Evolutionary conservation across 352 stramenopile species (phyloP), one percentile per base, ranked within the genome.

Genomic region (Globisporangium alternatum): DNA sequence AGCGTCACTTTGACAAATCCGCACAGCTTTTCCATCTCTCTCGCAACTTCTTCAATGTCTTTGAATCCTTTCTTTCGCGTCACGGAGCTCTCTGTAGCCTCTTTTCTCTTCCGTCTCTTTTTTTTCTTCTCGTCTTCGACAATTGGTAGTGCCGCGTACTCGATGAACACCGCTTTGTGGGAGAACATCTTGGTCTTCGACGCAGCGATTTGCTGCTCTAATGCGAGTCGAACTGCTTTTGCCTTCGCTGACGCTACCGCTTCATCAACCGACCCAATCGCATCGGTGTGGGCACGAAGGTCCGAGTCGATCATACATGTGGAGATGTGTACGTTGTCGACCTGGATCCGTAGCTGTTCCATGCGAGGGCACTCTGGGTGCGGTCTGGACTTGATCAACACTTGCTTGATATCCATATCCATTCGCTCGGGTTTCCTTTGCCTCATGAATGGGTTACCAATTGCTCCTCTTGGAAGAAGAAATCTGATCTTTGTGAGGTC

Each of bases 21-120:
- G 49, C 77, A 86, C 25, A 83, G 76, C 59, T 78, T 88, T 13
- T 86, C 75, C 62, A 87, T 72, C 58, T 84, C 76, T 39, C 73
- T 75, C 9, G 81, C 67, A 33, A 89, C 66, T 33, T 82, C 68
- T 4, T 78, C 72, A 56, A 91, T 68, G 35, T 88, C 78, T 19
- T 64, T 68, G 47, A 64, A 56, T 6, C 47, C 56, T 48, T 43
- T 55, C 2, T 33, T 37, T 30, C 44, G 60, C 13, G 19, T n/a
- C 21, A 39, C 28, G 10, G 52, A 47, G 1, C 0, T 7, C 21
- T 53, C 35, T n/a, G 52, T 44, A 17, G 44, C 8, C 3, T 61
- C 68, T 30, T 21, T 62, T 35, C 15, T 22, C 31, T 52, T 30
- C 60, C 30, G 25, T 61, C 75, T 66, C 25, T 48, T 66, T 21